Percentiles rank a stretch among this genome's conserved stretches.
Evolutionary conservation across 2,329 filamentous ascomycete species (phyloP).

Genomic region (Penicillium sp.): DNA sequence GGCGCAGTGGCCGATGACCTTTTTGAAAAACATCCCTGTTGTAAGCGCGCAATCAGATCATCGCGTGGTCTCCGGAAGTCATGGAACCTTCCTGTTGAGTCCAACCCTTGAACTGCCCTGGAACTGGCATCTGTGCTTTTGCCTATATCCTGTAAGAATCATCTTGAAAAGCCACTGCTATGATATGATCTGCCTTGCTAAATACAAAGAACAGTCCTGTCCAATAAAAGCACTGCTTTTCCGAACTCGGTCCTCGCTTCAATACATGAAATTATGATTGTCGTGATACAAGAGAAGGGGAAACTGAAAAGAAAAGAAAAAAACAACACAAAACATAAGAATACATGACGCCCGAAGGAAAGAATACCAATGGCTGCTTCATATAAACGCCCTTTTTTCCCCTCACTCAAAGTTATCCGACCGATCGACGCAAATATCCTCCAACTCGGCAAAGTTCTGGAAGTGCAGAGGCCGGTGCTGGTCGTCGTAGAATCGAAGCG

Average conservation of each 20-base stretch:
- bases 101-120: not conserved
- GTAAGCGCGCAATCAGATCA: slow-evolving; percentile 9
- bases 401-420: slow-evolving; percentile 83
- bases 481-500: slow-evolving; percentile 83
- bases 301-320: slow-evolving; percentile 7
- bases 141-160: not conserved
- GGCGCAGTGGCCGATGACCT: slow-evolving; percentile 3
- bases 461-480: slow-evolving; percentile 92
- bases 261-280: slow-evolving; percentile 23
- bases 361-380: slow-evolving; percentile 9
- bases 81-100: slow-evolving; percentile 3
- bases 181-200: not conserved
- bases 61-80: not conserved
- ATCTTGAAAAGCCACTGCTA: not conserved
- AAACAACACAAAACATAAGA: not conserved
- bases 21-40: not conserved
- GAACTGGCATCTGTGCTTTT: not conserved
- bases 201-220: slow-evolving; percentile 2
- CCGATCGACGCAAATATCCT: slow-evolving; percentile 93
- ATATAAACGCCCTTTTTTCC: slow-evolving; percentile 20
- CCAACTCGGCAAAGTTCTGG: slow-evolving; percentile 92
- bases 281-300: slow-evolving; percentile 17
- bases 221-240: slow-evolving; percentile 5
- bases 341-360: slow-evolving; percentile 12
- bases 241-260: slow-evolving; percentile 8